phyloP scores from a whole-genome alignment of 2,329 filamentous ascomycete species.

The Calonectria leucothoes region DNA sequence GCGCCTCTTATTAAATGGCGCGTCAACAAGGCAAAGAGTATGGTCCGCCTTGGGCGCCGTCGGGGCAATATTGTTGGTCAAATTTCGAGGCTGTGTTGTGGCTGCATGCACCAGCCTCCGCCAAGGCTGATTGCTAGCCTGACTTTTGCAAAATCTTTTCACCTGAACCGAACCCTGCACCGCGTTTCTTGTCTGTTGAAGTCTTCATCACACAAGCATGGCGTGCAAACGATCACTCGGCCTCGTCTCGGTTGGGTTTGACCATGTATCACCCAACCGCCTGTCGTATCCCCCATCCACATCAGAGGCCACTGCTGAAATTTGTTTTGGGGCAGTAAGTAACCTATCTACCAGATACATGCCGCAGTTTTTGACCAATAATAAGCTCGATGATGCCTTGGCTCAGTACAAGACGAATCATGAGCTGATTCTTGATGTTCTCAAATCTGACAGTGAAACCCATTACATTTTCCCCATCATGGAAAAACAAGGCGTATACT shows the following conservation, averaged over 20 bases:
- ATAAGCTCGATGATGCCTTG: not conserved
- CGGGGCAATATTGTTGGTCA: not conserved
- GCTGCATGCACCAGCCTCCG: not conserved
- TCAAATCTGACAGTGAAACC: not conserved
- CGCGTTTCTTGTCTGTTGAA: too few species aligned
- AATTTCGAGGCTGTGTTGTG: not conserved
- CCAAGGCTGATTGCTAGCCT: not conserved
- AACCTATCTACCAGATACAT: not conserved
- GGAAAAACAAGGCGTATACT: not conserved
- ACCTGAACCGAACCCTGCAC: too few species aligned
- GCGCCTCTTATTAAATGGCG: not conserved
- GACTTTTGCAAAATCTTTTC: not conserved
- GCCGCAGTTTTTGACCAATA: too few species aligned
- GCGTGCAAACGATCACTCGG: not conserved
- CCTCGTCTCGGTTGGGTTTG: not conserved
- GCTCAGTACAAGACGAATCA: not conserved
- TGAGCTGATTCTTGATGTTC: not conserved
- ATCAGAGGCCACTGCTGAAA: not conserved
- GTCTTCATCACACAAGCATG: not conserved
- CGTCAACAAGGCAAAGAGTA: not conserved
- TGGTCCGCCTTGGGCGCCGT: not conserved
- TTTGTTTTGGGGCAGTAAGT: constrained; percentile 18
- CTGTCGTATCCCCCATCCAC: not conserved
- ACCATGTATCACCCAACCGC: not conserved
- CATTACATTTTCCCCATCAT: not conserved